Percentiles rank a stretch among this genome's conserved stretches.
Evolutionary conservation across 306 rosid genomes (phyloP).

Genomic region (Lathyrus tuberosus): DNA sequence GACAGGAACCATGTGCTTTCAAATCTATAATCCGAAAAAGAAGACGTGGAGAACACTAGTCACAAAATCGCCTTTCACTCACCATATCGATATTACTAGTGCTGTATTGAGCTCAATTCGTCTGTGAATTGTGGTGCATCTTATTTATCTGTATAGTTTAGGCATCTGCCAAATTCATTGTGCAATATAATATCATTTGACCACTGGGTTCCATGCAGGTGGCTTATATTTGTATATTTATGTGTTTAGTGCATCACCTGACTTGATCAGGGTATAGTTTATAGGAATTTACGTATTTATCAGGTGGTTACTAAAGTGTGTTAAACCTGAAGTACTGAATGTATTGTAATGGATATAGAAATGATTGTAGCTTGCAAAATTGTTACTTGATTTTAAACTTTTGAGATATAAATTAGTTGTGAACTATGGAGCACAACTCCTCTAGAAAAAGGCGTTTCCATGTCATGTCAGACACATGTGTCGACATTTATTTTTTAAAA

Average conservation of each 20-base stretch:
- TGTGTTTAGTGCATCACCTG: slow-evolving; percentile 27
- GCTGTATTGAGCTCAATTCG: slow-evolving; percentile 69
- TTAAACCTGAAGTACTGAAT: slow-evolving; percentile 31
- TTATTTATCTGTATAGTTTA: slow-evolving; percentile 34
- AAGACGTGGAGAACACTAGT: slow-evolving; percentile 72
- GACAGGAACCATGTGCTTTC: slow-evolving; percentile 63
- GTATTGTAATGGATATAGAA: slow-evolving; percentile 21
- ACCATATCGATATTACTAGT: slow-evolving; percentile 55
- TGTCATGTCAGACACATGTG: no score
- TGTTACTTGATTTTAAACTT: slow-evolving; percentile 4
- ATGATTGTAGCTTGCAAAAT: slow-evolving; percentile 2
- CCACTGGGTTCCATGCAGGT: slow-evolving; percentile 28
- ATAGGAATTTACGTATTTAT: slow-evolving; percentile 27
- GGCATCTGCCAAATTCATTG: slow-evolving; percentile 36
- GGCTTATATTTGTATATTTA: slow-evolving; percentile 38
- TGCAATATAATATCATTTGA: slow-evolving; percentile 34
- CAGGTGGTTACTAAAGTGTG: slow-evolving; percentile 33
- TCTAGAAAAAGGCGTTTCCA: no score
- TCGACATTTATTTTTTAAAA: no score
- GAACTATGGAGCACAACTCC: no score
- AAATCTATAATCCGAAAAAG: slow-evolving; percentile 75
- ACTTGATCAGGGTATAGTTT: slow-evolving; percentile 31
- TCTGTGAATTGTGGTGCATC: slow-evolving; percentile 48
- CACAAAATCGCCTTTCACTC: slow-evolving; percentile 66
- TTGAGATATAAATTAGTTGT: slow-evolving; percentile 1